Evolutionary conservation across 176 grass and related monocot species (phyloP), one percentile per base, ranked within the genome.

Genomic region (Ampelocalamus luodianensis): DNA sequence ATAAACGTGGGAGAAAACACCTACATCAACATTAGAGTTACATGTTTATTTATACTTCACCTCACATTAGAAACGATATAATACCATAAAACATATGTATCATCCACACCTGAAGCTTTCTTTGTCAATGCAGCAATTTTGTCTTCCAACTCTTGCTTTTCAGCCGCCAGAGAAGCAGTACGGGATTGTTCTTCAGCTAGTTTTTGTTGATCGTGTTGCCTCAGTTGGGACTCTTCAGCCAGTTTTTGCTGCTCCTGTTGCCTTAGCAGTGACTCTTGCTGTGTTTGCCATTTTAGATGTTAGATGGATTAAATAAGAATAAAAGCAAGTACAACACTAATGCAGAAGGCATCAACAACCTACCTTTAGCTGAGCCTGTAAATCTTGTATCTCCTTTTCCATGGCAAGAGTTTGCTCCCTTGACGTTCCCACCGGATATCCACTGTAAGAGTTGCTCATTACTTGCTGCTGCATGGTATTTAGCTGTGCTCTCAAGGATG

Each of bases 341-440:
- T 12, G 60, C 12, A 50, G 32, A 76, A 61, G 8, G 43, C 45
- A 76, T 51, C 24, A 81, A 76, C 36, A 77, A 2, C 54, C 37
- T 48, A 94, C 96, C 91, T 96, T 83, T 71, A 98, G 71, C 66
- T 89, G 87, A 70, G 49, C 86, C 81, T 96, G 90, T 83, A 98
- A 90, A 89, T 93, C 88, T 65, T 92, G 70, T 88, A 98, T 93
- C 91, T 94, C 96, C 76, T 90, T 95, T 89, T 98, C 91, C 83
- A 94, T 82, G 42, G 86, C 60, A 91, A 88, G 83, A 84, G 71
- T 83, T 68, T 91, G 79, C 67, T 95, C 87, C 45, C 61, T 89
- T 48, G 88, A 89, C 85, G 78, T 61, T 53, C 86, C 91, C 15
- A 95, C 86, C 58, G 87, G 65, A 84, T 87, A 90, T 82, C 79